phyloP scores from a whole-genome alignment of 441 rosid species.

The Gossypium trilobum region DNA sequence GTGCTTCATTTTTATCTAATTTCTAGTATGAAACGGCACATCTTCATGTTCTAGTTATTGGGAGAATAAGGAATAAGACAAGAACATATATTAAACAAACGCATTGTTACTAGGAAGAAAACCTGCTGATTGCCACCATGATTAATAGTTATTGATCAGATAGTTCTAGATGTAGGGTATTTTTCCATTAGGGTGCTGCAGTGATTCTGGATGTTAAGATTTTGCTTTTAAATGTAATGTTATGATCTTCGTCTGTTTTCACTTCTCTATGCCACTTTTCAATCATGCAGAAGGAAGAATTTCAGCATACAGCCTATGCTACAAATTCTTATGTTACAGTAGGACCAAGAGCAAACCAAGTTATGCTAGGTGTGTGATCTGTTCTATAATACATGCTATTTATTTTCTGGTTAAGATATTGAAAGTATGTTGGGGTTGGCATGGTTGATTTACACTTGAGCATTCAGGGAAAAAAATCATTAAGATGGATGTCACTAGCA shows the following conservation, averaged over 20 bases:
- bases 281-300: constrained; percentile 70
- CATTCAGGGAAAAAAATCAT: constrained; percentile 54
- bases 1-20: background rate
- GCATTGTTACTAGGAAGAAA: background rate
- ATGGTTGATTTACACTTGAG: background rate
- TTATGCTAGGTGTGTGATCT: constrained; percentile 49
- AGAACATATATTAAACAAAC: background rate
- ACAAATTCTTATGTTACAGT: constrained; percentile 81
- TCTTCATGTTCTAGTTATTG: background rate
- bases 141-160: background rate
- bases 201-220: background rate
- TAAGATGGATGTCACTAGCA: constrained; percentile 50
- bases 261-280: background rate
- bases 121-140: background rate
- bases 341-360: constrained; percentile 75
- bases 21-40: background rate
- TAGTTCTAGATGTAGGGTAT: background rate
- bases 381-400: background rate
- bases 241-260: background rate
- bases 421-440: background rate
- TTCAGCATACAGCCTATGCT: constrained; percentile 84
- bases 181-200: background rate
- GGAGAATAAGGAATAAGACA: background rate
- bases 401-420: background rate
- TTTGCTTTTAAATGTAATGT: constrained; percentile 5